Base-by-base conservation (phyloP, 2,329 filamentous ascomycete genomes). In the Xylariales sp. region DNA sequence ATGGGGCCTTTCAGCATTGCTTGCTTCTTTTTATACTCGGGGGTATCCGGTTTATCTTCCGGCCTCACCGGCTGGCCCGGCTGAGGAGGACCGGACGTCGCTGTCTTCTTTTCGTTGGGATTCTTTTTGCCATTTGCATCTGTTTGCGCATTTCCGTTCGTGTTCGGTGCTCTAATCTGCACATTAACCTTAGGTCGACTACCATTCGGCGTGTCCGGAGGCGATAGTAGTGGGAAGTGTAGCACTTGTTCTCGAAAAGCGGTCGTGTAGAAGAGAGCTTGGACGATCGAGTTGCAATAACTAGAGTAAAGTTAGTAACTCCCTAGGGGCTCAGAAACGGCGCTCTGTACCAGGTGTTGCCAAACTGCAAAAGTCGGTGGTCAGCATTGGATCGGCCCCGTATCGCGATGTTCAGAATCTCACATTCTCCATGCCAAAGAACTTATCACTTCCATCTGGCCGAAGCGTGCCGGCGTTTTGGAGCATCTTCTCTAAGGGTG, bases 341-440 rank as follows among this genome's bases (percentile, higher is more conserved):
- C 83, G 77, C 16, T 48, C 9, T 54, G 62, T 91, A 97, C 94
- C 95, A 98, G 79, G 95, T 98, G 78, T 97, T 98, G 78, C 95
- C 95, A 83, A 97, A 97, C 94, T 97, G 80, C 61, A 71, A 54
- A 18, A 65, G 60, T 67, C 64, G 6, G 10, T 16, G 52, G 78
- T 85, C 75, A 85, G 83, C 74, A 71, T 60, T 48, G 52, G 46
- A 62, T 64, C 32, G 61, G 52, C 56, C 50, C 50, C n/a, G 58
- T 18, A 46, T 23, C 53, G 36, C 58, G 68, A 70, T 53, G 43
- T 28, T 41, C 16, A 52, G 62, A 69, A 63, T 69, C 71, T 82
- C 86, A 98, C 95, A 83, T 99, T 99, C 82, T 99, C 96, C 79
- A 98, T 91, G 16, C 96, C 96, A 82, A 97, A 98, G 83, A 97